Conservation (phyloP, 768 basidiomycete species). For the Podaxis sp. region DNA sequence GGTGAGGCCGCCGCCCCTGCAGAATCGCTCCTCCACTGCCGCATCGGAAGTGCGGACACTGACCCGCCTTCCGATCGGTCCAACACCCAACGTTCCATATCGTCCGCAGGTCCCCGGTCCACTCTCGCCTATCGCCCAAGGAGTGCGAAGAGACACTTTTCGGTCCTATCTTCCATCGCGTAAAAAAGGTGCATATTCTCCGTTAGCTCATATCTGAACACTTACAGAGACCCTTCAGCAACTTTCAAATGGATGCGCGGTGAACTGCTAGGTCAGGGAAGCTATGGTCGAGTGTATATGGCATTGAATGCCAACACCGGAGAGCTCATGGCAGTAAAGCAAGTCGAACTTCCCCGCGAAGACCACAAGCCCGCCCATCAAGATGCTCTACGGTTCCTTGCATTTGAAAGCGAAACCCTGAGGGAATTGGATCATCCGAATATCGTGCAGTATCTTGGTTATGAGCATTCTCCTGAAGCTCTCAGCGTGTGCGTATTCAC, state of each 20-base stretch:
- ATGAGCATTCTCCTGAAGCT: conserved; percentile 68
- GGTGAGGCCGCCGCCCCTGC: background rate
- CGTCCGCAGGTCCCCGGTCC: background rate
- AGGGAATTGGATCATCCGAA: conserved; percentile 87
- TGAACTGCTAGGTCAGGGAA: conserved; percentile 90
- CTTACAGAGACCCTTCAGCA: conserved; percentile 24
- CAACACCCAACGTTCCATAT: background rate
- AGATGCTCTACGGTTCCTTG: conserved; percentile 73
- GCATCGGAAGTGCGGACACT: background rate
- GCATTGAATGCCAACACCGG: conserved; percentile 87
- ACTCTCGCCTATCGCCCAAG: background rate
- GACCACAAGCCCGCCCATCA: conserved; percentile 54
- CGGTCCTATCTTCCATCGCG: background rate
- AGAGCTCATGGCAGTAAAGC: conserved; percentile 94
- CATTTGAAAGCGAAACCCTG: conserved; percentile 81
- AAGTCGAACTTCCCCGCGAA: conserved; percentile 88
- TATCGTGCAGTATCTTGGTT: conserved; percentile 90
- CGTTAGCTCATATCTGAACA: background rate
- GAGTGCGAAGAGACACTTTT: background rate
- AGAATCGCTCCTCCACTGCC: background rate
- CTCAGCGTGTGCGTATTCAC: conserved; percentile 67
- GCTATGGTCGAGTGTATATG: conserved; percentile 88
- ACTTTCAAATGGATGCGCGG: conserved; percentile 93
- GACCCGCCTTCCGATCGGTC: background rate
- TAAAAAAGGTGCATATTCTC: background rate